Conservation (phyloP, 139 green algal genomes). For the Tetraselmis chui region DNA sequence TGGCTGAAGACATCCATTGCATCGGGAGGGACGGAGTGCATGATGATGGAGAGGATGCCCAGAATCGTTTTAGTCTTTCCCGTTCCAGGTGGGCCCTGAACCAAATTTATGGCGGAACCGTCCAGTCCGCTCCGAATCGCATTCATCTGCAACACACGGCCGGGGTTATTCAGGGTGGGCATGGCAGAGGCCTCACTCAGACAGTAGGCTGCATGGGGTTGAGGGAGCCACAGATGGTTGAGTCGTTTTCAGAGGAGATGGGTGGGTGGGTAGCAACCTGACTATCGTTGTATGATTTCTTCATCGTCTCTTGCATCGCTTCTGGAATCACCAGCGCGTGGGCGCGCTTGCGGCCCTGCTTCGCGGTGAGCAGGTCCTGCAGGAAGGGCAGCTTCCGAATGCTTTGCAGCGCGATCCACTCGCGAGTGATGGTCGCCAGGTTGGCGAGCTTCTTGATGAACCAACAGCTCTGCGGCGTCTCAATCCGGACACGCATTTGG, state of each 20-base stretch:
- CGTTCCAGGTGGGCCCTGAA: constrained; percentile 76
- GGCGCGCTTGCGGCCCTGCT: not conserved
- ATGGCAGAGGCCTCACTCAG: no score
- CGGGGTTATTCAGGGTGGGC: no score
- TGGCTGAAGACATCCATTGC: constrained; percentile 10
- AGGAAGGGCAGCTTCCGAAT: constrained; percentile 61
- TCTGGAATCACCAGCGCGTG: constrained; percentile 40
- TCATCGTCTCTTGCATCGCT: constrained; percentile 53
- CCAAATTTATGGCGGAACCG: constrained; percentile 65
- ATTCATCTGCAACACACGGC: no score
- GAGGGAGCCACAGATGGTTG: no score
- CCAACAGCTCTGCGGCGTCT: constrained; percentile 37
- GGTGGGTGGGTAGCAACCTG: constrained; percentile 31
- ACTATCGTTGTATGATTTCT: constrained; percentile 59
- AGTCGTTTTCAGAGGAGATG: no score
- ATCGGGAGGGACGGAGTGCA: constrained; percentile 56
- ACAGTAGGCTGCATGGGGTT: no score
- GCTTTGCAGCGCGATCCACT: constrained; percentile 82
- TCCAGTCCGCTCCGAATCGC: constrained; percentile 61
- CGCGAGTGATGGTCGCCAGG: constrained; percentile 79
- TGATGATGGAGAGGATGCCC: constrained; percentile 77
- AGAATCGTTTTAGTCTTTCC: constrained; percentile 89
- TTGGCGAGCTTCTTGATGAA: constrained; percentile 72
- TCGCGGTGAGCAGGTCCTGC: constrained; percentile 46
- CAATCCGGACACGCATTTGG: constrained; percentile 35